Evolutionary conservation across 345 rosid genomes (phyloP).

Genomic region (Cardiospermum halicacabum): DNA sequence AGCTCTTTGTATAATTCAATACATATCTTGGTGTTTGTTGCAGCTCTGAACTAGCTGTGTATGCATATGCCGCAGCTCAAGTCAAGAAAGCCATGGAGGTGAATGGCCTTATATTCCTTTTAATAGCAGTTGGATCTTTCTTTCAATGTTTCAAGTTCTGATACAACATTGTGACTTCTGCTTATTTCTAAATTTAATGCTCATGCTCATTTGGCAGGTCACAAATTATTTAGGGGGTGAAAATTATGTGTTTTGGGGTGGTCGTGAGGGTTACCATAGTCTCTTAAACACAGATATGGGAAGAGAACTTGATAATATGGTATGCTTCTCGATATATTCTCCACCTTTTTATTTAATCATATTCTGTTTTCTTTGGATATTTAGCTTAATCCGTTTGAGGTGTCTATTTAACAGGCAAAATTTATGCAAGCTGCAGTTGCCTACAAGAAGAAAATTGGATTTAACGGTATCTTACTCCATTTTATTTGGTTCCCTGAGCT

Average conservation of each 20-base stretch:
- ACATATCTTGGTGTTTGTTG: constrained; percentile 5
- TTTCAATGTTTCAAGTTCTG: not conserved
- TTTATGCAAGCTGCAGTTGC: constrained; percentile 83
- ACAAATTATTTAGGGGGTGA: constrained; percentile 97
- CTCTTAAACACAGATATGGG: constrained; percentile 96
- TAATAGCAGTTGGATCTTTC: not conserved
- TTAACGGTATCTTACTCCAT: constrained; percentile 53
- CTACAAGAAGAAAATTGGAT: constrained; percentile 95
- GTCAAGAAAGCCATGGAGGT: constrained; percentile 98
- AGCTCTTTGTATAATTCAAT: not conserved
- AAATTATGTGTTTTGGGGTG: constrained; percentile 98
- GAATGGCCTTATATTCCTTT: constrained; percentile 9
- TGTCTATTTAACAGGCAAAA: constrained; percentile 46
- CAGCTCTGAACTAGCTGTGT: constrained; percentile 82
- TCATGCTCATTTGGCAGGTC: constrained; percentile 38
- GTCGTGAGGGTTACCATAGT: constrained; percentile 95
- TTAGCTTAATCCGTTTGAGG: not conserved
- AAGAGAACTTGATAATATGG: constrained; percentile 88
- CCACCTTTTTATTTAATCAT: not conserved
- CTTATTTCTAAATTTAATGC: not conserved
- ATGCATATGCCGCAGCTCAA: constrained; percentile 96
- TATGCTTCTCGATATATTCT: constrained; percentile 15
- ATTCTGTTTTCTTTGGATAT: not conserved
- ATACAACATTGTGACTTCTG: not conserved
- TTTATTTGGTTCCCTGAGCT: not conserved